Evolutionary conservation across 352 stramenopile genomes (phyloP), one percentile per base, ranked within the genome.

Genomic region (Pythium biforme): DNA sequence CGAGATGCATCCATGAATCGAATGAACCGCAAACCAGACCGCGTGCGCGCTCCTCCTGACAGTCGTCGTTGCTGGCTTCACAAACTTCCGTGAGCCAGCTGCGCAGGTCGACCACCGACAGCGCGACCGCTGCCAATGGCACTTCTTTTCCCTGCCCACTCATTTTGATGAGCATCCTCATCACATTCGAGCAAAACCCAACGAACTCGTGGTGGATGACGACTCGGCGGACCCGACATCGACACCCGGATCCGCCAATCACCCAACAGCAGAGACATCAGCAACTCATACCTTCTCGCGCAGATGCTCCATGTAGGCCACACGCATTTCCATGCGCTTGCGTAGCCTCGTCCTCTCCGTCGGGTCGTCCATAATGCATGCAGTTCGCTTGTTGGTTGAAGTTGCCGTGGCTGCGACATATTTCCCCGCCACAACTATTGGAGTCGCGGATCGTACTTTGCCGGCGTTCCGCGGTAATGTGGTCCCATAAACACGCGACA

Each of bases 321-420:
- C 57, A 11, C 64, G 64, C 45, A 70, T 34, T 43, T 70, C 64
- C 50, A 70, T 45, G 26, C 45, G 56, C 57, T 70, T 70, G 15
- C 5, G 6, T 15, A 4, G 11, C 51, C 48, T 41, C n/a, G 29
- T 25, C 49, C 27, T 37, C 17, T 39, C 48, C 39, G 47, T 52
- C 22, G 14, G 40, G 34, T 20, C 25, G 27, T 51, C 41, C 34
- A 57, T 62, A 19, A 4, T 41, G 7, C 3, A 4, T 19, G 34
- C n/a, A n/a, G n/a, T 41, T 34, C 29, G 29, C 4, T 4, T 34
- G 29, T 26, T 23, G 34, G 62, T 69, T 69, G 62, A 64, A 69
- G 55, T 68, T 68, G 45, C 45, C 45, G 45, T 23, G 20, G n/a
- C 7, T 9, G 23, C 23, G 14, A 17, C 34, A 41, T 12, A 54